A percentile compares a stretch with the other conserved stretches of the same genome.
Conservation (phyloP, 768 basidiomycete species). For the Lyophyllum semitale region DNA sequence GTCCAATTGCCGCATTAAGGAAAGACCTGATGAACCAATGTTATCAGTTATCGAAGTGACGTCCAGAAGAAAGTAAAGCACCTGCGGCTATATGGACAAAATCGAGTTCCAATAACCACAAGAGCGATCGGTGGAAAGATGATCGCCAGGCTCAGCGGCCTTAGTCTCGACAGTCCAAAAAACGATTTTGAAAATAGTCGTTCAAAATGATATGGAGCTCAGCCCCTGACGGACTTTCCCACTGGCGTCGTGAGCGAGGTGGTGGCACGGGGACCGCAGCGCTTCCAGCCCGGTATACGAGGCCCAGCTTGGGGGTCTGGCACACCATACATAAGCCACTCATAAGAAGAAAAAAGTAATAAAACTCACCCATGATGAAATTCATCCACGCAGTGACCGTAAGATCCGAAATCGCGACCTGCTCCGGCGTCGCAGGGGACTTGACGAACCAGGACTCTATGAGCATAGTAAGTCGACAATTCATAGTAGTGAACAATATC, state of each 20-base stretch:
- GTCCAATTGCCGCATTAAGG: conserved; percentile 29
- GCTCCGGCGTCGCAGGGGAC: conserved; percentile 27
- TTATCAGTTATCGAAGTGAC: not conserved
- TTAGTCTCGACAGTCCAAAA: conserved; percentile 23
- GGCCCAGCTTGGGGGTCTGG: conserved; percentile 30
- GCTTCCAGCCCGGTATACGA: conserved; percentile 29
- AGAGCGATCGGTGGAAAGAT: conserved; percentile 24
- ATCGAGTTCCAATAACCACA: conserved; percentile 33
- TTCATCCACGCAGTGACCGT: conserved; percentile 39
- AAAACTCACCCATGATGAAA: conserved; percentile 30
- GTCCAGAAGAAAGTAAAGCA: not conserved
- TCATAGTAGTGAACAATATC: no score
- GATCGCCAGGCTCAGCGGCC: conserved; percentile 28
- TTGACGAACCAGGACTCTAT: no score
- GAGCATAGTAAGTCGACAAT: no score
- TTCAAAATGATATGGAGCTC: no score
- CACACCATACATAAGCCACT: not conserved
- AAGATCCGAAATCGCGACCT: conserved; percentile 31
- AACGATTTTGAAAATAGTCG: no score
- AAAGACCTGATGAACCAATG: conserved; percentile 18
- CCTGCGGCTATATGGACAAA: conserved; percentile 31
- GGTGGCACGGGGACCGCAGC: conserved; percentile 24
- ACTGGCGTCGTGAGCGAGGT: conserved; percentile 27
- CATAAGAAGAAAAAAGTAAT: not conserved
- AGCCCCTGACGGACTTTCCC: not conserved